Base-by-base conservation (phyloP, 345 rosid genomes). In the Populus deltoides region DNA sequence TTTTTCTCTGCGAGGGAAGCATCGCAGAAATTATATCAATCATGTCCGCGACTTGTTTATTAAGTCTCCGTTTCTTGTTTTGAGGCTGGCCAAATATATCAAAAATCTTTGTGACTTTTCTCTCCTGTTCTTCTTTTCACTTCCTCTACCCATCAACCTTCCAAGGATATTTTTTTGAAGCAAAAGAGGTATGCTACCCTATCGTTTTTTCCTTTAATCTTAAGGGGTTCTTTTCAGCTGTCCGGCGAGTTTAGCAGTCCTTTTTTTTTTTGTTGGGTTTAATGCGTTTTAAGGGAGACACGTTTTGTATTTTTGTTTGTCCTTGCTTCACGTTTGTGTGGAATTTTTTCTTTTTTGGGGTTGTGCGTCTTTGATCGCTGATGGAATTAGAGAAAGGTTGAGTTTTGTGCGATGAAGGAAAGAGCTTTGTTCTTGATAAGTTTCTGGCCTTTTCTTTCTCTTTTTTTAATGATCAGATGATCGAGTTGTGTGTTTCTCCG, bases 1-100 rank as follows among this genome's bases (percentile, higher is more conserved):
- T n/a, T 20, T n/a, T 20, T 51, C 11, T 75, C 70, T 47, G 24
- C 18, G 80, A 70, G 25, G 25, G 80, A 70, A 31, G 25, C 65
- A 66, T 31, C 78, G 43, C 72, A 22, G 31, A 53, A 66, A 35
- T 57, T 22, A 75, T 41, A 6, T 31, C 20, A 43, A 5, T 47
- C 66, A 15, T 13, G 13, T 25, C 24, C 3, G 29, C 29, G 7
- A 17, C 24, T 47, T 76, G 65, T 71, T 13, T 6, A 22, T 74
- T 15, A 65, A 75, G 68, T 27, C 53, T 55, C 39, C 47, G 78
- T 25, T 24, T 41, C 18, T 27, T 24, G 43, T 20, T 7, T 7
- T 7, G 1, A 33, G 62, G 17, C 27, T 8, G 25, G 39, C 7
- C 5, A 35, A 31, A 8, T 15, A 66, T 29, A 66, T 27, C 39